Percentiles rank a stretch among this genome's conserved stretches.
Evolutionary conservation across 768 basidiomycete genomes (phyloP).

Genomic region (Asterophora parasitica): DNA sequence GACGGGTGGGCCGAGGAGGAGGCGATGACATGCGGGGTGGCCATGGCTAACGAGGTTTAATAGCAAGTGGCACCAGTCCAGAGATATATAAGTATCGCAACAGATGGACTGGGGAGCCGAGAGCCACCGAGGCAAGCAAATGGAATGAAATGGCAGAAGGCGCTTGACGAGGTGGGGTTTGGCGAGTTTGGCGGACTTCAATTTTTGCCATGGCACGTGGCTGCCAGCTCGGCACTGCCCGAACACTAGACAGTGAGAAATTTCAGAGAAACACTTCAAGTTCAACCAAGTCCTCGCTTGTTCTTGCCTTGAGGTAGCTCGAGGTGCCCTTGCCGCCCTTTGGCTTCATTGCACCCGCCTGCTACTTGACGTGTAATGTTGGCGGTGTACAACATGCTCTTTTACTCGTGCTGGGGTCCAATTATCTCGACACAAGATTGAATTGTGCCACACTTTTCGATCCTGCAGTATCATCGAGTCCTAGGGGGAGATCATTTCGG

Average conservation of each 20-base stretch:
- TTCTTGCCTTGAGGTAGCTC: not conserved
- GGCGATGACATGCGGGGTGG: constrained; percentile 81
- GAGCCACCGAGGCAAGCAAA: constrained; percentile 17
- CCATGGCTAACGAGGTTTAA: constrained; percentile 39
- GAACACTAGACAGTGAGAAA: too few relatives aligned
- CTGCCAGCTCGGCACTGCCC: constrained; percentile 10
- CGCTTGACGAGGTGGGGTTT: constrained; percentile 1
- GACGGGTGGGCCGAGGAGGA: constrained; percentile 69
- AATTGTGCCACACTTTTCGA: not conserved
- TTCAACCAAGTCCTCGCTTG: too few relatives aligned
- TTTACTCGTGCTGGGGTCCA: not conserved
- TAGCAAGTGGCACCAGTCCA: constrained; percentile 20
- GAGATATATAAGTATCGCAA: constrained; percentile 15
- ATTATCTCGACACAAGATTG: too few relatives aligned
- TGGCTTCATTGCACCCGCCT: not conserved
- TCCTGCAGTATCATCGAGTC: not conserved
- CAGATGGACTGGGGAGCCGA: constrained; percentile 16
- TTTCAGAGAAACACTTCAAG: too few relatives aligned
- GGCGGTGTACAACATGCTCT: not conserved
- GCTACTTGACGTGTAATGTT: not conserved
- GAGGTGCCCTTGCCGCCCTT: not conserved
- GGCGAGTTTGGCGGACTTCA: constrained; percentile 14
- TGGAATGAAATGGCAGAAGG: constrained; percentile 5
- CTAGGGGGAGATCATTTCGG: not conserved
- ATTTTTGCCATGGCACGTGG: constrained; percentile 18